These are phyloP conservation scores for Magnolia sinica DNA, from an alignment of 164 flowering plant genomes.

Conservation along the genomic window DNA sequence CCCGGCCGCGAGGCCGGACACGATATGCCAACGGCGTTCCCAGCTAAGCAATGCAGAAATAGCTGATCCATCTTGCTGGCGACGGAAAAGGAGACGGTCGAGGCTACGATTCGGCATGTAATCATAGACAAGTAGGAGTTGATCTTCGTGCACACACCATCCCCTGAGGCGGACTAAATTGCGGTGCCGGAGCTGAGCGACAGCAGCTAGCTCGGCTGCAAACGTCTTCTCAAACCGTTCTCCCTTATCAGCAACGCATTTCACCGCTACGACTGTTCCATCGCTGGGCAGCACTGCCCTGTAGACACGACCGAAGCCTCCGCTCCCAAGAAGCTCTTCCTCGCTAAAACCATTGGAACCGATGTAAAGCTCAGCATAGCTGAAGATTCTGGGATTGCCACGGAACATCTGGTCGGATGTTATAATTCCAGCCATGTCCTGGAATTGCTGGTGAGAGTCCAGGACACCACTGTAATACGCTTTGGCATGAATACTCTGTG, in stretches of 20 bases:
- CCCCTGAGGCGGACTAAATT: conserved; percentile 85
- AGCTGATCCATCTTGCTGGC: conserved; percentile 14
- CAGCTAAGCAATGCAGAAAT: conserved; percentile 34
- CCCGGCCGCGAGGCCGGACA: conserved; percentile 74
- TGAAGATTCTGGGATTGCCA: conserved; percentile 67
- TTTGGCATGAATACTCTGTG: not conserved
- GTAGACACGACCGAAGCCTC: conserved; percentile 85
- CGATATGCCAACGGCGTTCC: conserved; percentile 53
- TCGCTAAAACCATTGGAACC: conserved; percentile 80
- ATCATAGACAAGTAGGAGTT: conserved; percentile 77
- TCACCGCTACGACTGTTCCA: conserved; percentile 82
- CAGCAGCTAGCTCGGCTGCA: conserved; percentile 77
- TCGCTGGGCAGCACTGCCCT: conserved; percentile 84
- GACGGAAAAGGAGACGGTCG: conserved; percentile 61
- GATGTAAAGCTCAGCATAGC: conserved; percentile 81
- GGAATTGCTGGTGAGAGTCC: conserved; percentile 31
- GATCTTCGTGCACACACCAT: conserved; percentile 83
- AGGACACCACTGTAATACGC: conserved; percentile 23
- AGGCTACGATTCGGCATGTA: conserved; percentile 96
- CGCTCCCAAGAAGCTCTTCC: conserved; percentile 74
- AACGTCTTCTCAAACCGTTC: conserved; percentile 81
- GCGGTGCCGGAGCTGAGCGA: conserved; percentile 89
- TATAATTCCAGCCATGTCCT: conserved; percentile 60
- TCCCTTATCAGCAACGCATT: conserved; percentile 74
- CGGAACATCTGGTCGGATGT: conserved; percentile 37